Base-by-base conservation (phyloP, 345 rosid genomes). In the Citrus trifoliata region DNA sequence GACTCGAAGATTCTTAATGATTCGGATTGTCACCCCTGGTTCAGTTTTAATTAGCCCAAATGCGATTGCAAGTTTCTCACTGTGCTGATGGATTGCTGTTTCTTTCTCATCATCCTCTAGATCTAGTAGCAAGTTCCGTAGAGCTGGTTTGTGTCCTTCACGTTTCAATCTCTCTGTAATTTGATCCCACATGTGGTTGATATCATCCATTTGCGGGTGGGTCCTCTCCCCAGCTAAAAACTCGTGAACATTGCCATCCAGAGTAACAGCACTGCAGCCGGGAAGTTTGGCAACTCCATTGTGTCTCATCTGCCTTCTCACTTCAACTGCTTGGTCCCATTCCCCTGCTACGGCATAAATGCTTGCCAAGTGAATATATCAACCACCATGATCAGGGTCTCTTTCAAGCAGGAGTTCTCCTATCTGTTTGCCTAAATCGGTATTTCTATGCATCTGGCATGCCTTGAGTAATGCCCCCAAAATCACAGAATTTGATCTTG, bases 391-490 rank as follows among this genome's bases (percentile, higher is more conserved):
- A 65, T 77, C 35, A 5, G 93, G 86, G 76, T 94, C 91, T 73
- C 76, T 80, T 84, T 83, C 76, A 6, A 90, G 75, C 70, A 91
- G 81, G 13, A 79, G 79, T 59, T 89, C 80, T 38, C 91, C 93
- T n/a, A 89, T 86, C 80, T 73, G 78, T 82, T 90, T 88, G 25
- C 94, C 92, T 71, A 91, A 35, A 61, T 90, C 86, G 12, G 83
- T 55, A 71, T 86, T 81, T 80, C 78, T 84, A 66, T 90, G 93
- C 5, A 88, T 86, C 75, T 56, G 83, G 75, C 97, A 90, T 72
- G 92, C 93, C 64, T 89, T 91, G 16, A 94, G 88, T 53, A 93
- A 66, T 24, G 97, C 82, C 13, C 98, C 97, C 89, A 86, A 88
- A 67, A 91, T 80, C 70, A 85, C 83, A 56, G 93, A 82, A 77